Conservation (phyloP, 139 green algal species). For the Volvox reticuliferus region DNA sequence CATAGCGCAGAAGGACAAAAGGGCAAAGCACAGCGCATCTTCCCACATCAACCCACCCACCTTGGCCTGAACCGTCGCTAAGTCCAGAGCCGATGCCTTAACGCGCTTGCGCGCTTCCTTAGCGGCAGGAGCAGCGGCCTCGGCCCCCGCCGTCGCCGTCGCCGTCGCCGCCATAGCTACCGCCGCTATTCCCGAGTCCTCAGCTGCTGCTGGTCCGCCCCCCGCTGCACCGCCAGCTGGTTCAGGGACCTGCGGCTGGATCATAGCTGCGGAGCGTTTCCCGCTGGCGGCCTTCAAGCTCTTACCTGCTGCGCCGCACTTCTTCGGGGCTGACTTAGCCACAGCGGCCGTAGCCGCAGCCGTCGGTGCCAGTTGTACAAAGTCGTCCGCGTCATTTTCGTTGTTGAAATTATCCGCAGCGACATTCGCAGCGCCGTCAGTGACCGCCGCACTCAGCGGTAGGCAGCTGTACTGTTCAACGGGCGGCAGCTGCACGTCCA, state of each 20-base stretch:
- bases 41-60: neutral
- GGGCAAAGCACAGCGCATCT: too few species aligned
- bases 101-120: conserved; percentile 41
- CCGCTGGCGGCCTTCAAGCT: neutral
- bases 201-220: neutral
- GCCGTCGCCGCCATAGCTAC: neutral
- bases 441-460: neutral
- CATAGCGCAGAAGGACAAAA: too few species aligned
- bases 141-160: neutral
- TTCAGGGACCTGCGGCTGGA: neutral
- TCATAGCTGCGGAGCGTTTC: neutral
- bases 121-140: neutral
- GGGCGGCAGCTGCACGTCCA: too few species aligned
- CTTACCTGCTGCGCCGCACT: neutral
- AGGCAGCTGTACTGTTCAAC: neutral
- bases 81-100: conserved; percentile 54
- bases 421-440: neutral
- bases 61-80: conserved; percentile 45
- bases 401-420: neutral
- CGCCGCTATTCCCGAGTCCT: neutral
- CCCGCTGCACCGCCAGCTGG: too few species aligned
- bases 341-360: neutral
- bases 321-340: neutral
- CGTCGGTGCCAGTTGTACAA: neutral
- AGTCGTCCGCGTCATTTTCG: neutral